These are phyloP conservation scores for Pythium rishiriense DNA, from an alignment of 352 stramenopile species.

Conservation along the genomic window DNA sequence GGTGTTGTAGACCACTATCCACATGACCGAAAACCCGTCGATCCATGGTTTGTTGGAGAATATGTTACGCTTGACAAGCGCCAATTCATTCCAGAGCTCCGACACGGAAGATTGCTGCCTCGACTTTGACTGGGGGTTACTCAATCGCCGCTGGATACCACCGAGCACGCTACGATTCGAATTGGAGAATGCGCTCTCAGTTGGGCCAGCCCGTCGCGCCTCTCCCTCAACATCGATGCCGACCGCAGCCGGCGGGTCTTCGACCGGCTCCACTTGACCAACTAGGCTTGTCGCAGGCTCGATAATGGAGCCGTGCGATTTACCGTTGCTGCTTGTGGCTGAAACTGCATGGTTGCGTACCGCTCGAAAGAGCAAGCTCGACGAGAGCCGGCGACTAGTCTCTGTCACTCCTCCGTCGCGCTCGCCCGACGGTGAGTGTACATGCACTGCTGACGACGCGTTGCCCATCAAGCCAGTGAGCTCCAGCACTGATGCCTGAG, in stretches of 20 bases:
- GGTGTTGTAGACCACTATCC: slow-evolving; percentile 36
- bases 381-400: background rate
- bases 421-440: background rate
- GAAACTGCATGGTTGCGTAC: background rate
- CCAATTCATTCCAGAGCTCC: slow-evolving; percentile 32
- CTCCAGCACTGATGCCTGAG: no score
- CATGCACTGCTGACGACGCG: background rate
- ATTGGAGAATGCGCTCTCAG: slow-evolving; percentile 3
- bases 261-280: background rate
- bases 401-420: background rate
- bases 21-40: slow-evolving; percentile 34
- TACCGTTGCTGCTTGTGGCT: background rate
- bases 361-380: background rate
- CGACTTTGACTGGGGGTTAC: slow-evolving; percentile 17
- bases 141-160: slow-evolving; percentile 11
- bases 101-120: slow-evolving; percentile 9
- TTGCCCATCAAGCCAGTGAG: background rate
- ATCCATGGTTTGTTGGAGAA: slow-evolving; percentile 32
- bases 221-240: background rate
- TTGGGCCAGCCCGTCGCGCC: background rate
- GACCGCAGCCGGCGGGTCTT: background rate
- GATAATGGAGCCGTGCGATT: background rate
- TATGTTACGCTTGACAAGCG: slow-evolving; percentile 35
- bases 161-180: slow-evolving; percentile 13
- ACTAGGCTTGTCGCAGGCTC: background rate